Conservation (phyloP, 768 basidiomycete species). For the Amanita rimosa region DNA sequence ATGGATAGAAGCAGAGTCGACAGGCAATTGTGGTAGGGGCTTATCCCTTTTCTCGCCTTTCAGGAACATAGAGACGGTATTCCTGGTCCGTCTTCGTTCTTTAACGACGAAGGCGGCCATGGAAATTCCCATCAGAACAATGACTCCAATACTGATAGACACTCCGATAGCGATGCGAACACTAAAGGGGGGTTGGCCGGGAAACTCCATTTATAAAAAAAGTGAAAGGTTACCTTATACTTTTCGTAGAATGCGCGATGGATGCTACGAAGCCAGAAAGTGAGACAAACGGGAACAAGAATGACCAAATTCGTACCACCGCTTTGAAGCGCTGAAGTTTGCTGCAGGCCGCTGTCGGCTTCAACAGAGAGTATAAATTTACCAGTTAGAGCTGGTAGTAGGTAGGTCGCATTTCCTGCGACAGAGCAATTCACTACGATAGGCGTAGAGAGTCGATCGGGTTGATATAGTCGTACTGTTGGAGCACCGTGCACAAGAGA, state of each 20-base stretch:
- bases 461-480: slow-evolving; percentile 27
- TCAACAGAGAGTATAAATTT: background rate
- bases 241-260: background rate
- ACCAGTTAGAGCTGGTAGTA: slow-evolving; percentile 15
- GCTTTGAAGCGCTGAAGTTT: background rate
- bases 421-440: slow-evolving; percentile 14
- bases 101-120: slow-evolving; percentile 32
- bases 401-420: slow-evolving; percentile 28
- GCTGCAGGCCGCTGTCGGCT: background rate
- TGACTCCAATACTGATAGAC: slow-evolving; percentile 26
- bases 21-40: background rate
- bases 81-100: slow-evolving; percentile 14
- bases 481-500: slow-evolving; percentile 18
- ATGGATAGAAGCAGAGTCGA: background rate
- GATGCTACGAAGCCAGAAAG: slow-evolving; percentile 2
- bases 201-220: background rate
- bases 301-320: background rate
- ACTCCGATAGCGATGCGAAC: slow-evolving; percentile 30
- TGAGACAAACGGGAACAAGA: background rate
- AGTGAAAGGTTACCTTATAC: background rate
- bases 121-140: slow-evolving; percentile 26
- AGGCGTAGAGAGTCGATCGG: slow-evolving; percentile 18
- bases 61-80: background rate
- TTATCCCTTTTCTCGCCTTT: background rate
- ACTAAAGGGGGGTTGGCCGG: background rate